Conservation (phyloP, 2,329 filamentous ascomycete species). For the Pseudogymnoascus verrucosus region DNA sequence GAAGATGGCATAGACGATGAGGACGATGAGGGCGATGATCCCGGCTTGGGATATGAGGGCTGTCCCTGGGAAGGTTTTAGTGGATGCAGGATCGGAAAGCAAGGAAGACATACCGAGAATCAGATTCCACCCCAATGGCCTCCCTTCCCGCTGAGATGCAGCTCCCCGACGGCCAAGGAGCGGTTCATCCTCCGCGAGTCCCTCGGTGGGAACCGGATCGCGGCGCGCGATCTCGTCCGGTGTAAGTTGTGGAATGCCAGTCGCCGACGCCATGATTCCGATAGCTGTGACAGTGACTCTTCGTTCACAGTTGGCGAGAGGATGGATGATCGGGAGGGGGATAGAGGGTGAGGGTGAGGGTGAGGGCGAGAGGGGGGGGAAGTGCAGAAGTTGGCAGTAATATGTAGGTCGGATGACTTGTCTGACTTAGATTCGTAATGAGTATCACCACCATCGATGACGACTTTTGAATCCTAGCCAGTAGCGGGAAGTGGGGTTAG, state of each 20-base stretch:
- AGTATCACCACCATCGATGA: background rate
- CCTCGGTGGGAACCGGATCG: slow-evolving; percentile 28
- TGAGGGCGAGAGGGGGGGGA: background rate
- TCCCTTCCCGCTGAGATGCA: slow-evolving; percentile 58
- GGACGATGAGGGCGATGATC: slow-evolving; percentile 62
- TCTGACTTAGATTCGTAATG: background rate
- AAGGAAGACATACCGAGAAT: slow-evolving; percentile 15
- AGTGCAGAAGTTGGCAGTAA: background rate
- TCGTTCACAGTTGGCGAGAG: slow-evolving; percentile 11
- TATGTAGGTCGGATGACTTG: background rate
- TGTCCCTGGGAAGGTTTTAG: slow-evolving; percentile 51
- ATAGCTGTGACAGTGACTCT: slow-evolving; percentile 13
- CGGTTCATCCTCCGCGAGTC: slow-evolving; percentile 53
- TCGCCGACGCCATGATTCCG: slow-evolving; percentile 56
- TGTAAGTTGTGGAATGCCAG: slow-evolving; percentile 52
- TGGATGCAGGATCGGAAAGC: background rate
- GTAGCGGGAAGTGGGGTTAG: background rate
- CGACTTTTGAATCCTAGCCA: background rate
- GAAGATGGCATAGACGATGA: slow-evolving; percentile 74
- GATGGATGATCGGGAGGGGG: background rate
- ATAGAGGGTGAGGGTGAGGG: background rate
- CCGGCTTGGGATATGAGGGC: slow-evolving; percentile 74
- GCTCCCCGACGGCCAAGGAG: slow-evolving; percentile 65
- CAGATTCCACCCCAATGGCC: slow-evolving; percentile 62
- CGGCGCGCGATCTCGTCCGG: slow-evolving; percentile 27